Percentiles rank a stretch among this genome's conserved stretches.
phyloP scores from a whole-genome alignment of 352 stramenopile species.

The Phytophthora podocarpi region DNA sequence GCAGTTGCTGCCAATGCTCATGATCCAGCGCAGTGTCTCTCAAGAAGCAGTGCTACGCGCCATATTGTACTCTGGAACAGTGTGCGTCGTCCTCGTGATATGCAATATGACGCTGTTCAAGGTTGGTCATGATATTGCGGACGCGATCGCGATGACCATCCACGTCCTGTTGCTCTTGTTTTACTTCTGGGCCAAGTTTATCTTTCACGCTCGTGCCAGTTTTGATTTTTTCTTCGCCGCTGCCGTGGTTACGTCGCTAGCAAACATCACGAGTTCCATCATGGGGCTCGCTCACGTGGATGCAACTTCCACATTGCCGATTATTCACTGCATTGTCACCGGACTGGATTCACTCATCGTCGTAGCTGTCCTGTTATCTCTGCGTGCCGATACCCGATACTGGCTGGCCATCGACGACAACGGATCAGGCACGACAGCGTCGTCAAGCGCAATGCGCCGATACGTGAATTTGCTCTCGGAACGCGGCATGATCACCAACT shows the following conservation, averaged over 20 bases:
- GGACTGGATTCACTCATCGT: constrained; percentile 67
- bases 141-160: constrained; percentile 58
- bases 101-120: constrained; percentile 67
- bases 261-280: constrained; percentile 56
- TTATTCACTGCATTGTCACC: constrained; percentile 55
- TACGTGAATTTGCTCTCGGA: constrained; percentile 81
- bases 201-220: constrained; percentile 71
- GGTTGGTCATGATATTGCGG: constrained; percentile 48
- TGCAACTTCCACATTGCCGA: constrained; percentile 32
- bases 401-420: constrained; percentile 85
- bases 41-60: constrained; percentile 72
- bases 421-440: constrained; percentile 33
- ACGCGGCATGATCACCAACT: constrained; percentile 87
- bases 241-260: constrained; percentile 50
- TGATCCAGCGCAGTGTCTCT: constrained; percentile 85
- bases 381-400: constrained; percentile 84
- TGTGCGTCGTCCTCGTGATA: constrained; percentile 63
- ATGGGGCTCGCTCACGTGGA: constrained; percentile 46
- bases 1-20: constrained; percentile 83
- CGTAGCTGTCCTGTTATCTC: constrained; percentile 71
- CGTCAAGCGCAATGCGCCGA: constrained; percentile 66
- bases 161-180: constrained; percentile 65
- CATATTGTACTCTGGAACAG: constrained; percentile 68
- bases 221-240: constrained; percentile 87
- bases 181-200: constrained; percentile 85